A percentile compares a stretch with the other conserved stretches of the same genome.
Evolutionary conservation across 2,329 filamentous ascomycete species (phyloP).

Genomic region (Penicillium brasilianum): DNA sequence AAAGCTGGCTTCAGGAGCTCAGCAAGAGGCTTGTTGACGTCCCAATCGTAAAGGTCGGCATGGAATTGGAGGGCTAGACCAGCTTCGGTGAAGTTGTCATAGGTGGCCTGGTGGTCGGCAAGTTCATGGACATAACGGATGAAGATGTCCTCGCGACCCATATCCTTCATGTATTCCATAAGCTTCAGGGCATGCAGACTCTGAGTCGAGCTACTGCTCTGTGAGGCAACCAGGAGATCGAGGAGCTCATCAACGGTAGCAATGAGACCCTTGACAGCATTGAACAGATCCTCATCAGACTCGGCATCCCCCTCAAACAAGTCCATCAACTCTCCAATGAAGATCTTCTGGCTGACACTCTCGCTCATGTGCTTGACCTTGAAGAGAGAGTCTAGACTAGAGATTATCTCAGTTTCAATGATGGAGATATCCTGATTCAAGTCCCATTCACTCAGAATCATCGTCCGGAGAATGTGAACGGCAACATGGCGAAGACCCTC

Average conservation of each 20-base stretch:
- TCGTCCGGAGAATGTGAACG: conserved; percentile 91
- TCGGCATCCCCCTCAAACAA: conserved; percentile 75
- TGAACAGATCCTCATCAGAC: conserved; percentile 74
- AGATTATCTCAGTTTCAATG: conserved; percentile 95
- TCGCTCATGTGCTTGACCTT: conserved; percentile 87
- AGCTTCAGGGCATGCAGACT: conserved; percentile 87
- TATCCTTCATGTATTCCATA: conserved; percentile 95
- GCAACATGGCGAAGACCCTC: conserved; percentile 87
- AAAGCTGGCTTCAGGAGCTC: conserved; percentile 76
- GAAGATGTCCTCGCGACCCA: conserved; percentile 97
- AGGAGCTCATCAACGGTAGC: conserved; percentile 87
- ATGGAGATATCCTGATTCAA: conserved; percentile 88
- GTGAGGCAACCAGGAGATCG: conserved; percentile 86
- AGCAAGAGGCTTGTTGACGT: conserved; percentile 69
- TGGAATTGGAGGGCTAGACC: conserved; percentile 88
- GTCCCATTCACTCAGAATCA: conserved; percentile 99
- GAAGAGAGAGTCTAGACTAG: conserved; percentile 87
- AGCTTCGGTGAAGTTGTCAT: conserved; percentile 82
- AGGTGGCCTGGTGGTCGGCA: conserved; percentile 74
- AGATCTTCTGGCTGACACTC: conserved; percentile 88
- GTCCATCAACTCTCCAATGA: conserved; percentile 81
- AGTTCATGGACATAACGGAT: conserved; percentile 94
- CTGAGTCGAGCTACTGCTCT: conserved; percentile 74
- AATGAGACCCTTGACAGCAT: conserved; percentile 77
- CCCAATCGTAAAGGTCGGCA: conserved; percentile 92